Evolutionary conservation across 2,329 filamentous ascomycete genomes (phyloP).

Genomic region (Mollisia scopiformis): DNA sequence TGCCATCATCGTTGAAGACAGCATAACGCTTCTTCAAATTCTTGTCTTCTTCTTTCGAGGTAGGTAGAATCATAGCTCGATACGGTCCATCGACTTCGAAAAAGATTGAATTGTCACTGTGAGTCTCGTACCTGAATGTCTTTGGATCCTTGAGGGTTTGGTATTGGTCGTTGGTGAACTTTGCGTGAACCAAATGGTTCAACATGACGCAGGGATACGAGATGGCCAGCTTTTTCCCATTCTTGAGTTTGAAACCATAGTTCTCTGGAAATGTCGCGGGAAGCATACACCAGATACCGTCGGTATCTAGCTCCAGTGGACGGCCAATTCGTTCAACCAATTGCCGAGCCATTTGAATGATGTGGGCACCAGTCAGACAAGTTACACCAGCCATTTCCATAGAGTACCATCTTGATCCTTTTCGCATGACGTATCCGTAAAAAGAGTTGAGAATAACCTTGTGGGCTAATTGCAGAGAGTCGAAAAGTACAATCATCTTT

Average conservation of each 20-base stretch:
- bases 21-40: slow-evolving; percentile 99
- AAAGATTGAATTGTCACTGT: slow-evolving; percentile 99
- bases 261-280: slow-evolving; percentile 96
- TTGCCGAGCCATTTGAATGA: slow-evolving; percentile 94
- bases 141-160: slow-evolving; percentile 81
- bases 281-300: slow-evolving; percentile 99
- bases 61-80: slow-evolving; percentile 94
- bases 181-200: slow-evolving; percentile 93
- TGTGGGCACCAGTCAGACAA: slow-evolving; percentile 91
- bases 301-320: slow-evolving; percentile 92
- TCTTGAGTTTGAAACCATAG: slow-evolving; percentile 90
- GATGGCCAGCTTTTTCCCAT: slow-evolving; percentile 93
- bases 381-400: slow-evolving; percentile 99
- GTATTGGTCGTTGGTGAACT: slow-evolving; percentile 97
- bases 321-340: slow-evolving; percentile 92
- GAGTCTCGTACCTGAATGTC: slow-evolving; percentile 89
- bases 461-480: slow-evolving; percentile 94
- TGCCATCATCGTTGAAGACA: slow-evolving; percentile 98
- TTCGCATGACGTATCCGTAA: slow-evolving; percentile 99
- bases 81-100: slow-evolving; percentile 99
- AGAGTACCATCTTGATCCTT: slow-evolving; percentile 98
- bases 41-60: slow-evolving; percentile 98
- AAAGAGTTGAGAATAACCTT: slow-evolving; percentile 99
- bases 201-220: slow-evolving; percentile 99
- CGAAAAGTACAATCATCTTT: slow-evolving; percentile 97